A percentile compares a stretch with the other conserved stretches of the same genome.
phyloP scores from a whole-genome alignment of 371 early-diverging fungal species.

The Mortierella sp. region DNA sequence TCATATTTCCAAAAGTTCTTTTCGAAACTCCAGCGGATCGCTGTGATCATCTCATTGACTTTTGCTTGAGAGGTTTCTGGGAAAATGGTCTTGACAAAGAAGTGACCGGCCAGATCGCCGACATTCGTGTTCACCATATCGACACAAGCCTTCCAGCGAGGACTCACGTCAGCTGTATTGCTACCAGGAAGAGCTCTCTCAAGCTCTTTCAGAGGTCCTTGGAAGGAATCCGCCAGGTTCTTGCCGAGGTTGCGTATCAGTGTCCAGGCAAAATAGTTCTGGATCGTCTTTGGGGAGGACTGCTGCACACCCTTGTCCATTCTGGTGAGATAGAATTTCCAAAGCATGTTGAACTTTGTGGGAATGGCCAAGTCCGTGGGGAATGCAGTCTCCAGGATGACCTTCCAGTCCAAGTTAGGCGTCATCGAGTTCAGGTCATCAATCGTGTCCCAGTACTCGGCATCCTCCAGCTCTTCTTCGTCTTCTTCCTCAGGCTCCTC shows the following conservation, averaged over 20 bases:
- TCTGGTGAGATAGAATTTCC: conserved; percentile 21
- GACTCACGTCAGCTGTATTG: not conserved
- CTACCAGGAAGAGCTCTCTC: conserved; percentile 4
- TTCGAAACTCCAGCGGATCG: conserved; percentile 21
- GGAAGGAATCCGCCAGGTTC: conserved; percentile 16
- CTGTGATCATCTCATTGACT: conserved; percentile 19
- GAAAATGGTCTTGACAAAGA: conserved; percentile 34
- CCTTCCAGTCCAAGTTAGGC: conserved; percentile 27
- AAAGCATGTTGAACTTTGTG: conserved; percentile 17
- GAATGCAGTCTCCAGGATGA: conserved; percentile 33
- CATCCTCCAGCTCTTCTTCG: conserved; percentile 10
- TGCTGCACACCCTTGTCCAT: conserved; percentile 14
- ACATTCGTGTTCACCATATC: conserved; percentile 24
- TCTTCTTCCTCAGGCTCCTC: not conserved
- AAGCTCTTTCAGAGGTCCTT: conserved; percentile 15
- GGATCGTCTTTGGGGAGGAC: conserved; percentile 9
- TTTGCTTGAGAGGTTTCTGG: conserved; percentile 10
- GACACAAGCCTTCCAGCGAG: conserved; percentile 20
- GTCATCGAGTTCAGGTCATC: conserved; percentile 20
- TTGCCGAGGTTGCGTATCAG: conserved; percentile 30
- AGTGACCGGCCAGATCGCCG: conserved; percentile 31
- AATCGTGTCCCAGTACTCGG: conserved; percentile 30
- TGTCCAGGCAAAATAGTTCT: conserved; percentile 42
- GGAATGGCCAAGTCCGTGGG: conserved; percentile 21
- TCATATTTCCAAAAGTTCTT: conserved; percentile 31